A percentile compares a stretch with the other conserved stretches of the same genome.
These are phyloP conservation scores for Mycena indigotica DNA, from an alignment of 768 basidiomycete species.

Conservation along the genomic window DNA sequence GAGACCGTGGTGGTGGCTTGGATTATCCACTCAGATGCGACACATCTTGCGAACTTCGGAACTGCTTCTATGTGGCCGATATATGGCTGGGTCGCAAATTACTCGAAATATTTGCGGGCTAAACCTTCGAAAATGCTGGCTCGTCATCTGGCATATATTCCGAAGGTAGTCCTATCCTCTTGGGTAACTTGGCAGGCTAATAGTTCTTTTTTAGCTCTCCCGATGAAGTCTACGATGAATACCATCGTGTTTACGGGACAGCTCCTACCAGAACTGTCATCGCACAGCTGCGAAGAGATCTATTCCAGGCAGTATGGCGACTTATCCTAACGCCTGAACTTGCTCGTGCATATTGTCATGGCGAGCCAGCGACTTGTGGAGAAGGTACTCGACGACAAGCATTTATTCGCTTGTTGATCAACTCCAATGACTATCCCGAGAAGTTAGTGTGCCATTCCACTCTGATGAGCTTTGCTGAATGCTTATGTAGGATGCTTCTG, in stretches of 20 bases:
- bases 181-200: not conserved
- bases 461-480: not conserved
- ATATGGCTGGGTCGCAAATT: conserved; percentile 27
- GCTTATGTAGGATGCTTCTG: not conserved
- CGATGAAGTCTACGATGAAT: conserved; percentile 22
- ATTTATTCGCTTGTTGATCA: conserved; percentile 12
- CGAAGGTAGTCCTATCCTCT: conserved; percentile 17
- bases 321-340: conserved; percentile 19
- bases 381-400: conserved; percentile 19
- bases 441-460: conserved; percentile 9
- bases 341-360: conserved; percentile 15
- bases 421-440: conserved; percentile 21
- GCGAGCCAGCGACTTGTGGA: conserved; percentile 15
- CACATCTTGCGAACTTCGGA: conserved; percentile 22
- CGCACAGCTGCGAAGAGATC: conserved; percentile 24
- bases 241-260: conserved; percentile 4
- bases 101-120: conserved; percentile 9
- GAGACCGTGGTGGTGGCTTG: conserved; percentile 10
- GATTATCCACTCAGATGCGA: conserved; percentile 23
- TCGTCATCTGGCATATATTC: conserved; percentile 33
- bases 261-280: conserved; percentile 15
- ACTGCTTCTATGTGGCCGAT: conserved; percentile 29
- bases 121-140: conserved; percentile 18
- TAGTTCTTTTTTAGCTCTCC: conserved; percentile 21
- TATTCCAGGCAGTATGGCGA: conserved; percentile 20